These are phyloP conservation scores for Gloeopeniophorella convolvens DNA, from an alignment of 768 basidiomycete genomes.

Conservation along the genomic window DNA sequence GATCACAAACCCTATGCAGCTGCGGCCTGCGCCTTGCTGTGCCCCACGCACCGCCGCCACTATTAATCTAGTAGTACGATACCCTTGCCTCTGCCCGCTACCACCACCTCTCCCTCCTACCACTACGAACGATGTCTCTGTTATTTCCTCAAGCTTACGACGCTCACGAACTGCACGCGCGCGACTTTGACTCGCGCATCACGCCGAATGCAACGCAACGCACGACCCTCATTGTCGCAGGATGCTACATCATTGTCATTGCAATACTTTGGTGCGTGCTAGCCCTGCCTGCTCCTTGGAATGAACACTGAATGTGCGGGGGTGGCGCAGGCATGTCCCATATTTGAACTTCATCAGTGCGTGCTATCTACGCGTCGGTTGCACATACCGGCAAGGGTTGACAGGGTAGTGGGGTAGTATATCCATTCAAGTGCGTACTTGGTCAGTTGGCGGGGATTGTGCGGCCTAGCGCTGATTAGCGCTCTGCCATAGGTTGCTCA, in stretches of 20 bases:
- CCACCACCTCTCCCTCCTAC: neutral
- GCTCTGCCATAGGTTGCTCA: constrained; percentile 49
- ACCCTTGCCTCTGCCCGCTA: neutral
- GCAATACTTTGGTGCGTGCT: constrained; percentile 70
- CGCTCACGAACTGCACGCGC: constrained; percentile 15
- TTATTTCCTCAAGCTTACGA: neutral
- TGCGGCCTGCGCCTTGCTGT: neutral
- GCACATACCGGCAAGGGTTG: neutral
- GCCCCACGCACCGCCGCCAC: neutral
- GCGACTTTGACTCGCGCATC: constrained; percentile 29
- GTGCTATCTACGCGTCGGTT: constrained; percentile 25
- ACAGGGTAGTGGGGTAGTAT: constrained; percentile 43
- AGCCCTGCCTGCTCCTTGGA: neutral
- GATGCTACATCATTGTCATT: constrained; percentile 64
- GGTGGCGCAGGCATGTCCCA: constrained; percentile 62
- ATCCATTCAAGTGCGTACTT: constrained; percentile 83
- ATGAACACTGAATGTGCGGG: neutral
- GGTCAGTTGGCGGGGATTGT: no score
- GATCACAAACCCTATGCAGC: neutral
- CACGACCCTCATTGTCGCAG: constrained; percentile 75
- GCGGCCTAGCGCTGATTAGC: no score
- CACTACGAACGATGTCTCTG: constrained; percentile 17
- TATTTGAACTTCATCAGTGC: constrained; percentile 65
- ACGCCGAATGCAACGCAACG: constrained; percentile 68
- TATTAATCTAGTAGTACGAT: no score